These are phyloP conservation scores for Theileria parva DNA, from an alignment of 169 alveolate species.

Conservation along the genomic window DNA sequence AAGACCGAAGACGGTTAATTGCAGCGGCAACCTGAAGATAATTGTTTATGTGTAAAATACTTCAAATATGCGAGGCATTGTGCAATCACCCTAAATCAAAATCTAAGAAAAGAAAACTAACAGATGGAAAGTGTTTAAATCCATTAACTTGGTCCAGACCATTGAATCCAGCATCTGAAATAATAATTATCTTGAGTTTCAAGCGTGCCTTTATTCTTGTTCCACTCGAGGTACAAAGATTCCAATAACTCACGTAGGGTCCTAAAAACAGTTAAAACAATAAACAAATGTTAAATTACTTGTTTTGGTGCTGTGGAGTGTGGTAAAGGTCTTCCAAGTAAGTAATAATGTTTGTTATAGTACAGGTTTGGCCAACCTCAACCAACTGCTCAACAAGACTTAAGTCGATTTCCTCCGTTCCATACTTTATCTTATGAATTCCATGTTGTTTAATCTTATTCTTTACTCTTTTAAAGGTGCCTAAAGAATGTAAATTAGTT, in stretches of 20 bases:
- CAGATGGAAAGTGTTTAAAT: constrained; percentile 58
- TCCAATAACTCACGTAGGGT: constrained; percentile 55
- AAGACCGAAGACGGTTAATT: constrained; percentile 42
- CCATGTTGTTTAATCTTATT: constrained; percentile 58
- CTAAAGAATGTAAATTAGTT: neutral
- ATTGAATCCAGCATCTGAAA: constrained; percentile 28
- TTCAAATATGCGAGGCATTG: constrained; percentile 68
- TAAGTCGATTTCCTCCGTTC: constrained; percentile 56
- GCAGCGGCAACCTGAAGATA: constrained; percentile 54
- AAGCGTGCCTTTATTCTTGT: neutral
- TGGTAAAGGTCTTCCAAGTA: constrained; percentile 36
- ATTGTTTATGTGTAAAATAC: neutral
- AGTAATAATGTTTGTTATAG: constrained; percentile 62
- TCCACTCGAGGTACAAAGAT: constrained; percentile 44
- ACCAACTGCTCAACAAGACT: constrained; percentile 52
- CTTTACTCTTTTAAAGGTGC: constrained; percentile 32
- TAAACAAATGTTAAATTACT: neutral
- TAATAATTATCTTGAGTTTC: neutral
- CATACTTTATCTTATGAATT: constrained; percentile 32
- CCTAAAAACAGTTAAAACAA: neutral
- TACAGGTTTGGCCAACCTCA: constrained; percentile 53
- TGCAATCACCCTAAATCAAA: constrained; percentile 54
- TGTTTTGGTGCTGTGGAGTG: constrained; percentile 17
- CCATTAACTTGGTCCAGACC: constrained; percentile 67
- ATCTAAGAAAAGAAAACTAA: neutral